Evolutionary conservation across 495 filamentous ascomycete genomes (phyloP).

Genomic region (Evernia prunastri): DNA sequence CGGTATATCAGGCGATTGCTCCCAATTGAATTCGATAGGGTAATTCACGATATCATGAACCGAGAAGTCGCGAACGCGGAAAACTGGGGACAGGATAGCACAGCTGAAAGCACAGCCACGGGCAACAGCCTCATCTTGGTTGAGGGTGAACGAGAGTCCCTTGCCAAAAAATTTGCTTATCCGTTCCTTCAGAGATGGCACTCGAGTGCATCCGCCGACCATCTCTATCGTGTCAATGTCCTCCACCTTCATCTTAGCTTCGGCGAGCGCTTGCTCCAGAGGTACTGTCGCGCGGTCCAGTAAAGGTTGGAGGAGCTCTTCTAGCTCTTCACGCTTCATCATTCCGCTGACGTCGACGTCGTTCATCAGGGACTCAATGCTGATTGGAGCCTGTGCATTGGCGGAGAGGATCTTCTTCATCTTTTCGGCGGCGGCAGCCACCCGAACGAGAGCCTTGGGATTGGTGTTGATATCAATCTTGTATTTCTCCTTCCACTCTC

Average conservation of each 20-base stretch:
- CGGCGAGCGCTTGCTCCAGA: slow-evolving; percentile 82
- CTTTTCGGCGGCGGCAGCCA: slow-evolving; percentile 86
- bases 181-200: slow-evolving; percentile 84
- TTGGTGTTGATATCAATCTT: slow-evolving; percentile 85
- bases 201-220: slow-evolving; percentile 91
- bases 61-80: slow-evolving; percentile 97
- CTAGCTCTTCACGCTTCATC: slow-evolving; percentile 91
- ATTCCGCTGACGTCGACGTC: slow-evolving; percentile 84
- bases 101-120: slow-evolving; percentile 97
- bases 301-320: slow-evolving; percentile 80
- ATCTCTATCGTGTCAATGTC: slow-evolving; percentile 94
- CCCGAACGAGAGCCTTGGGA: slow-evolving; percentile 80
- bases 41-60: slow-evolving; percentile 97
- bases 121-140: slow-evolving; percentile 96
- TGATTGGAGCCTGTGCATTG: slow-evolving; percentile 88
- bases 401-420: slow-evolving; percentile 98
- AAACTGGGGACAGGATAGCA: slow-evolving; percentile 94
- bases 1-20: slow-evolving; percentile 96
- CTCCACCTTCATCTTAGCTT: slow-evolving; percentile 80
- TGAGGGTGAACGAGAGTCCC: slow-evolving; percentile 88
- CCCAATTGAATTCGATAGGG: slow-evolving; percentile 99
- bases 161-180: slow-evolving; percentile 90
- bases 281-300: slow-evolving; percentile 66
- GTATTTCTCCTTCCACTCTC: slow-evolving; percentile 91
- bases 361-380: slow-evolving; percentile 98